Percentiles rank a stretch among this genome's conserved stretches.
Conservation (phyloP, 306 rosid genomes). For the Trifolium pratense region DNA sequence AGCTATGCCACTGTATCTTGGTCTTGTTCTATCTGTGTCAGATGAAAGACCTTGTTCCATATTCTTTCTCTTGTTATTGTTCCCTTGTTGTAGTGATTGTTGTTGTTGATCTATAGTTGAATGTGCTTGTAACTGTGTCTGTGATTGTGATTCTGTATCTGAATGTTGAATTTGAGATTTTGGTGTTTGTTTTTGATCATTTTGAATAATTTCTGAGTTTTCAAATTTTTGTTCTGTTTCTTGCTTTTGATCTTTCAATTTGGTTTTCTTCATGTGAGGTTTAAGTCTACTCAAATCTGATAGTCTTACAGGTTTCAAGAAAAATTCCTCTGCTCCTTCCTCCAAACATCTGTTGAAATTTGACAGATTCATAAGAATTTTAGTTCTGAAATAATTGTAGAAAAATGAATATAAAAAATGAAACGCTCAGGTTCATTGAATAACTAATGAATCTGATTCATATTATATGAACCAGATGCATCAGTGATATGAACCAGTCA, state of each 20-base stretch:
- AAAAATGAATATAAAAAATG: background rate
- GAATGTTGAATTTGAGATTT: slow-evolving; percentile 7
- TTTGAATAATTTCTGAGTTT: slow-evolving; percentile 42
- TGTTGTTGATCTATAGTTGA: slow-evolving; percentile 49
- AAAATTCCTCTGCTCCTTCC: slow-evolving; percentile 96
- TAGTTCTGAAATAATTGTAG: background rate
- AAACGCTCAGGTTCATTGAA: too few species aligned
- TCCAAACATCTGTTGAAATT: slow-evolving; percentile 71
- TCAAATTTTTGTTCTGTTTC: slow-evolving; percentile 46
- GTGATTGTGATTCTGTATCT: slow-evolving; percentile 24
- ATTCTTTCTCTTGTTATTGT: slow-evolving; percentile 75
- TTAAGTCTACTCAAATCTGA: slow-evolving; percentile 72
- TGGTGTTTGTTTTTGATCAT: slow-evolving; percentile 26
- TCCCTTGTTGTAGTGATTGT: slow-evolving; percentile 48
- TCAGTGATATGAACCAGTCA: too few species aligned
- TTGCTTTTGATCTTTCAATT: slow-evolving; percentile 53
- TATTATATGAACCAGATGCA: too few species aligned
- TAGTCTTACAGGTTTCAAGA: slow-evolving; percentile 85
- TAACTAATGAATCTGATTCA: too few species aligned
- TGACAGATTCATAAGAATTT: slow-evolving; percentile 22
- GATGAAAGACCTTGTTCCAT: slow-evolving; percentile 79
- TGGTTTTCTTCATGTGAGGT: slow-evolving; percentile 79
- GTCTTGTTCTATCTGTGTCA: slow-evolving; percentile 88
- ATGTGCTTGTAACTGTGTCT: slow-evolving; percentile 22
- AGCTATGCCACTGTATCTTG: slow-evolving; percentile 80